A percentile compares a stretch with the other conserved stretches of the same genome.
Conservation (phyloP, 768 basidiomycete genomes). For the Lactarius vividus region DNA sequence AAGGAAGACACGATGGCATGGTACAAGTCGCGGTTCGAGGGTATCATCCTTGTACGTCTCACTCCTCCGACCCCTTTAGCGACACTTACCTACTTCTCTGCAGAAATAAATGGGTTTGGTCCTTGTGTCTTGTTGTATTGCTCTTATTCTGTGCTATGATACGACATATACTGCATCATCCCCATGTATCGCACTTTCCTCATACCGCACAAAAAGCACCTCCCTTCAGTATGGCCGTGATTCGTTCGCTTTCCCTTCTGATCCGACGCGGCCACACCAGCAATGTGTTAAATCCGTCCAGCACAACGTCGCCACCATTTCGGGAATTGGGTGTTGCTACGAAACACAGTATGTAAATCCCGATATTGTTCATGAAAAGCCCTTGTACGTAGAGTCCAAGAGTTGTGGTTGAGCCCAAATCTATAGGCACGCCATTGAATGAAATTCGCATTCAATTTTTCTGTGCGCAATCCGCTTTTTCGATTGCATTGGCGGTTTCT, state of each 20-base stretch:
- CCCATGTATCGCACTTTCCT: conserved; percentile 19
- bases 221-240: neutral
- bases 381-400: too few relatives aligned
- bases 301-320: neutral
- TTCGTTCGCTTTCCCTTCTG: neutral
- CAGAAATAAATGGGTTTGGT: conserved; percentile 17
- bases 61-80: neutral
- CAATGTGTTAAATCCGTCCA: neutral
- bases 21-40: conserved; percentile 99
- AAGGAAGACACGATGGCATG: conserved; percentile 96
- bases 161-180: conserved; percentile 11
- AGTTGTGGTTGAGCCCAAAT: too few relatives aligned
- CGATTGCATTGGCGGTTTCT: too few relatives aligned
- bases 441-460: too few relatives aligned
- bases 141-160: conserved; percentile 7
- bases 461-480: too few relatives aligned
- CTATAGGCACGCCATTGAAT: too few relatives aligned
- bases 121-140: conserved; percentile 4
- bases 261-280: neutral
- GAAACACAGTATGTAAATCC: too few relatives aligned
- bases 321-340: too few relatives aligned
- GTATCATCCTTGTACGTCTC: conserved; percentile 82
- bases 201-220: neutral
- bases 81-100: neutral
- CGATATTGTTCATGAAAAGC: too few relatives aligned